phyloP scores from a whole-genome alignment of 805 yeast genomes.

The Schizosaccharomyces cryophilus region DNA sequence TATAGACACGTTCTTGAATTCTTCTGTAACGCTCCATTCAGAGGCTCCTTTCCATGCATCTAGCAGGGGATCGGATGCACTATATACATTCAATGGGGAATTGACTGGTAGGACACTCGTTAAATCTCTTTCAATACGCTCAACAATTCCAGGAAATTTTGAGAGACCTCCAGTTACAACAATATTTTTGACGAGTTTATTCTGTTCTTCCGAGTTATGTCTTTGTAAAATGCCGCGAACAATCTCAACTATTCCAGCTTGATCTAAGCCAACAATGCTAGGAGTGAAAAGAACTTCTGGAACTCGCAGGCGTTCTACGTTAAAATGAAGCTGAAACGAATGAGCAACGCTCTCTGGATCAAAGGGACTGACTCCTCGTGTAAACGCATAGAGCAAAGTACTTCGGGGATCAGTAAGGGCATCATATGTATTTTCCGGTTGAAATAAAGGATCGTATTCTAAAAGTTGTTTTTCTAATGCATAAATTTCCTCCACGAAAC shows the following conservation, averaged over 20 bases:
- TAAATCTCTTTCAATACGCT: conserved; percentile 47
- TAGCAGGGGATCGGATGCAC: conserved; percentile 39
- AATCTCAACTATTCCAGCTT: conserved; percentile 74
- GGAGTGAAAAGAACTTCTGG: conserved; percentile 90
- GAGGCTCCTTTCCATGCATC: conserved; percentile 96
- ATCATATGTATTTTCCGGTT: conserved; percentile 45
- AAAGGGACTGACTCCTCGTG: conserved; percentile 75
- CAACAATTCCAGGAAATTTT: conserved; percentile 34
- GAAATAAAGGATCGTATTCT: conserved; percentile 64
- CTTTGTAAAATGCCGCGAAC: conserved; percentile 39
- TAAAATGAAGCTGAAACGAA: conserved; percentile 72
- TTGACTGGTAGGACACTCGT: conserved; percentile 46
- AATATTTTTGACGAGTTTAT: conserved; percentile 28
- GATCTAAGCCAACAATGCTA: conserved; percentile 79
- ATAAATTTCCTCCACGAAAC: conserved; percentile 17
- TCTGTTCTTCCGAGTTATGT: conserved; percentile 32
- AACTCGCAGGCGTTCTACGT: conserved; percentile 70
- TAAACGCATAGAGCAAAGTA: conserved; percentile 53
- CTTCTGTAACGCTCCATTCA: conserved; percentile 28
- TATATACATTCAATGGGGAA: conserved; percentile 31
- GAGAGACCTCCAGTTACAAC: conserved; percentile 76
- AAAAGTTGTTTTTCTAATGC: conserved; percentile 48
- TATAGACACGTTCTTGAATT: conserved; percentile 22
- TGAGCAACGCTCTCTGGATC: conserved; percentile 64
- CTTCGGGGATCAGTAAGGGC: conserved; percentile 66